Evolutionary conservation across 2,329 filamentous ascomycete genomes (phyloP), one percentile per base, ranked within the genome.

Genomic region (Sporothrix pallida): DNA sequence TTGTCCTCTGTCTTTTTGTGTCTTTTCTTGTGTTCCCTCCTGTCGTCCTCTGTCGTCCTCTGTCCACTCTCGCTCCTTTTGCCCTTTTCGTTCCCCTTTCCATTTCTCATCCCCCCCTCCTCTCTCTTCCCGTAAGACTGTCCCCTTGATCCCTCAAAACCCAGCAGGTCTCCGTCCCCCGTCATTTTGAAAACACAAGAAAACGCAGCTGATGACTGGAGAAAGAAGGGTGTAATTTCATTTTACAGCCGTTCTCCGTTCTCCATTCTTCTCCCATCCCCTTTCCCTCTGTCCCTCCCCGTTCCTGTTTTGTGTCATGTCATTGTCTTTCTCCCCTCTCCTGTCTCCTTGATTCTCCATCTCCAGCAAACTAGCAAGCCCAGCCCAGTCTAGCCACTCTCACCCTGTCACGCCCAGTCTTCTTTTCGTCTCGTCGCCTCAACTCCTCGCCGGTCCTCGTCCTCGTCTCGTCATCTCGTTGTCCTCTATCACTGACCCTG

Each of bases 111-210:
- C 17, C 44, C 60, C 17, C 20, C 26, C 37, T 65, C n/a, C 60
- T 44, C 60, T 63, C 31, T 20, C 37, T 15, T 31, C 52, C 23
- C 52, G 7, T 5, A 37, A 37, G 2, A 37, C 31, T 37, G 31
- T 37, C 56, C 10, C 23, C 12, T 58, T n/a, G 31, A 17, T 7
- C 26, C 17, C 26, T 15, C 56, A 26, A 23, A 37, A n/a, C 23
- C 13, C 63, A 52, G 46, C 46, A 31, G 12, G 46, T 52, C 46
- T 15, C 63, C 23, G 4, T 52, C 63, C 63, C 23, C 46, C 63
- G 13, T 68, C 63, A 52, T 23, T 12, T 68, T n/a, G 46, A 68
- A 68, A 68, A 50, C 63, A 37, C 42, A 67, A 12, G 20, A 68
- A 23, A 37, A 52, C 6, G 23, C 13, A 50, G 46, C 63, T 50